A percentile compares a stretch with the other conserved stretches of the same genome.
Conservation (phyloP, 495 filamentous ascomycete genomes). For the Hyphodiscus hymeniophilus region DNA sequence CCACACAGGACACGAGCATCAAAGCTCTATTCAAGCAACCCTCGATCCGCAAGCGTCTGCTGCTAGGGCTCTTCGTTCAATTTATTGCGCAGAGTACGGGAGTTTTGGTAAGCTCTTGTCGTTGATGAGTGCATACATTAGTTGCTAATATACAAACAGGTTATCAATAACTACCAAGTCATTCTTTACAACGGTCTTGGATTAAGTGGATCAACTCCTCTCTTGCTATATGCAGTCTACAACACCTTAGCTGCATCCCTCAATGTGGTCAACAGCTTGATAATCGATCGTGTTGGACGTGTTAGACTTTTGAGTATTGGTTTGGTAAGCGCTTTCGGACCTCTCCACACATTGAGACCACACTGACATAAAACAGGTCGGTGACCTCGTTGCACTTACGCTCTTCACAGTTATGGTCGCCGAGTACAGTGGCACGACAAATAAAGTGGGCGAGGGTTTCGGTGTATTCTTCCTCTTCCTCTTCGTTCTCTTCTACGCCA, state of each 20-base stretch:
- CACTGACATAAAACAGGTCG: not conserved
- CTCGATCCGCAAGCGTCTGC: not conserved
- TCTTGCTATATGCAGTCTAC: not conserved
- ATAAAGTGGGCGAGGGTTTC: not conserved
- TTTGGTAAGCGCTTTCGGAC: too few species aligned
- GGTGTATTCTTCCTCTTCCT: not conserved
- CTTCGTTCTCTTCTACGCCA: not conserved
- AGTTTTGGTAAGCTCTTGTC: slow-evolving; percentile 12
- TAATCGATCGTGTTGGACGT: not conserved
- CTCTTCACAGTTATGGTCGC: not conserved
- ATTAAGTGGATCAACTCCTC: not conserved
- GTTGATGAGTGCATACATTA: too few species aligned
- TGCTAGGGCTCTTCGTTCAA: not conserved
- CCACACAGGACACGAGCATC: not conserved
- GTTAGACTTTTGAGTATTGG: not conserved
- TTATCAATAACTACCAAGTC: not conserved
- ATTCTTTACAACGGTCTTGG: slow-evolving; percentile 1
- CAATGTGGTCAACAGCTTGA: not conserved
- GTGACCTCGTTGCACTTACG: not conserved
- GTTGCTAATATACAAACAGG: not conserved
- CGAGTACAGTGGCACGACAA: not conserved
- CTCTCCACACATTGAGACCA: too few species aligned
- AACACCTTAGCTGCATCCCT: not conserved
- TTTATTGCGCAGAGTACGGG: slow-evolving; percentile 8
- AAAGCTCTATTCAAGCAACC: not conserved